Percentiles rank a stretch among this genome's conserved stretches.
Conservation (phyloP, 225 moss, liverwort and hornwort genomes). For the Sphagnum contortum region DNA sequence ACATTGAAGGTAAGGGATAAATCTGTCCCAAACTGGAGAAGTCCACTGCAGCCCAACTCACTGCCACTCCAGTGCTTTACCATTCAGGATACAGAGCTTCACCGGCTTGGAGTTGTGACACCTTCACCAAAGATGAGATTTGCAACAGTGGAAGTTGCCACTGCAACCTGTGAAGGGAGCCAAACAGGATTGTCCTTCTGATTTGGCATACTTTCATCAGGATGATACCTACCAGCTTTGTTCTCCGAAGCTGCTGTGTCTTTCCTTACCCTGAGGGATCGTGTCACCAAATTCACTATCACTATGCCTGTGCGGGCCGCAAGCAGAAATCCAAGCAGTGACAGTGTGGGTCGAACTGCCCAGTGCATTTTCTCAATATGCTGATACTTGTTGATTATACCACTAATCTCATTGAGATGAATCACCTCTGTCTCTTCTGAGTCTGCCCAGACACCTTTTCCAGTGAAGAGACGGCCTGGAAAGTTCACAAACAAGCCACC, state of each 20-base stretch:
- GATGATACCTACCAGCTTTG: constrained; percentile 13
- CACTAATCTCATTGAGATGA: constrained; percentile 73
- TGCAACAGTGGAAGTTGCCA: constrained; percentile 53
- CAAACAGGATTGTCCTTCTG: constrained; percentile 31
- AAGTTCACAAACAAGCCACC: constrained; percentile 80
- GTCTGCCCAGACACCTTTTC: constrained; percentile 87
- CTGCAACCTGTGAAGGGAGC: constrained; percentile 77
- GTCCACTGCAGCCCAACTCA: too few relatives aligned
- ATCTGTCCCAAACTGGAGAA: too few relatives aligned
- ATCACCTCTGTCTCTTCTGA: constrained; percentile 77
- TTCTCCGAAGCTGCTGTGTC: constrained; percentile 7
- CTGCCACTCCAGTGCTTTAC: too few relatives aligned
- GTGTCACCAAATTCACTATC: constrained; percentile 66
- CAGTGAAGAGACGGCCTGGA: constrained; percentile 78
- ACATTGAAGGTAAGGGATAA: too few relatives aligned
- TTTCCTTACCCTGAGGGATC: constrained; percentile 58
- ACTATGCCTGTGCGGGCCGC: constrained; percentile 79
- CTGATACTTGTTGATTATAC: constrained; percentile 73
- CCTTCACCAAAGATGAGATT: constrained; percentile 78
- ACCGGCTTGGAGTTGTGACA: constrained; percentile 15
- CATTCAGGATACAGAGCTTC: background rate
- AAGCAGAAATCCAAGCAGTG: constrained; percentile 69
- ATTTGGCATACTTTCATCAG: constrained; percentile 13
- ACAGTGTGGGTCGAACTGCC: constrained; percentile 78
- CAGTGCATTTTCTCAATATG: constrained; percentile 96